Percentiles rank a stretch among this genome's conserved stretches.
phyloP scores from a whole-genome alignment of 2,329 filamentous ascomycete genomes.

The Paramyrothecium roridum region DNA sequence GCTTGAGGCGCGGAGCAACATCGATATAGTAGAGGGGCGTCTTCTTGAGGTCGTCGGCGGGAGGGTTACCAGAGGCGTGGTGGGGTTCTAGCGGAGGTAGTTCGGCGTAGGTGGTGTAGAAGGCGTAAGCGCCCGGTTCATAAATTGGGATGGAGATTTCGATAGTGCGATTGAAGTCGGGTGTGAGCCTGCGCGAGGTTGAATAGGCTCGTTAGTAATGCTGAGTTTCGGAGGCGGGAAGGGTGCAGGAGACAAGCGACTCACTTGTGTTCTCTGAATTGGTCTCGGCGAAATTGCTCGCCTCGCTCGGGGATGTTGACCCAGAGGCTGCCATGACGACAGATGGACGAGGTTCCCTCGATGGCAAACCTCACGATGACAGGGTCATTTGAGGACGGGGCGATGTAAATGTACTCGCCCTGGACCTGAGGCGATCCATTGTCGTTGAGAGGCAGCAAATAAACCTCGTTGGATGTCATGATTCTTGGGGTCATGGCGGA shows the following conservation, averaged over 20 bases:
- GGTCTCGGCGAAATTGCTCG: constrained; percentile 70
- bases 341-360: constrained; percentile 93
- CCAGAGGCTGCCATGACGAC: constrained; percentile 91
- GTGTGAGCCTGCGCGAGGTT: constrained; percentile 61
- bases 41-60: constrained; percentile 51
- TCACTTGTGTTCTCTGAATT: constrained; percentile 88
- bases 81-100: constrained; percentile 62
- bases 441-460: constrained; percentile 87
- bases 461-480: constrained; percentile 69
- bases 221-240: too few relatives aligned
- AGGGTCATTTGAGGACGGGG: constrained; percentile 68
- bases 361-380: constrained; percentile 85
- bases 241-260: constrained; percentile 19
- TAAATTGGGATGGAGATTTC: constrained; percentile 86
- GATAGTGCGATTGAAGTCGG: constrained; percentile 89
- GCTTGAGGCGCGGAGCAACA: constrained; percentile 75
- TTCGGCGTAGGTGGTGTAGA: constrained; percentile 89
- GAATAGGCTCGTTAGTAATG: neutral
- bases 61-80: constrained; percentile 14
- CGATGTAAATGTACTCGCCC: constrained; percentile 88
- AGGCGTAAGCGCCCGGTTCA: constrained; percentile 83
- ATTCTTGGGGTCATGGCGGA: constrained; percentile 55
- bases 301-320: constrained; percentile 86
- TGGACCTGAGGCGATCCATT: constrained; percentile 87
- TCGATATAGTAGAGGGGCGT: constrained; percentile 89